Evolutionary conservation across 306 rosid species (phyloP), one percentile per base, ranked within the genome.

Genomic region (Corylus americana): DNA sequence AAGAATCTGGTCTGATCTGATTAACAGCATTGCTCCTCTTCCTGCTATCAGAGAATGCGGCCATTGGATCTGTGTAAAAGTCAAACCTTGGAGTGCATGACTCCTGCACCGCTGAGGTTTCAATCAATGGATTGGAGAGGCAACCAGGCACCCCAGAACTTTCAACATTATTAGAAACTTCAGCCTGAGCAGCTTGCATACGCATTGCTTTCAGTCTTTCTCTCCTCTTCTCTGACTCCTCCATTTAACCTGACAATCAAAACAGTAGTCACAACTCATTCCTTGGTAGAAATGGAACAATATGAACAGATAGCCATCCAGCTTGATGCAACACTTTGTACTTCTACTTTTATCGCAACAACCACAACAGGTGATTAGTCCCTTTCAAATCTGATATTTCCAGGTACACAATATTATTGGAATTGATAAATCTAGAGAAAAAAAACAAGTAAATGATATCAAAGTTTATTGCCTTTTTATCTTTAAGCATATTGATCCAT

Each of bases 51-150:
- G 92, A 86, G 87, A 92, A 95, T 54, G 98, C 97, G 39, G 92
- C 61, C 99, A 92, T 90, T 10, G 98, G 98, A 74, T 95, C 95
- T 2, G 99, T 92, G 82, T 95, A 95, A 70, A 74, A 92, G 77
- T 89, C 97, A 85, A 95, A 95, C 85, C 98, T 86, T 13, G 90
- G 88, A 63, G 93, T 72, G 76, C 77, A n/a, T 22, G 88, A 75
- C 70, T 58, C 88, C 78, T 31, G 72, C 54, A 51, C 59, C 12
- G 37, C 73, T 79, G 88, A 74, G 76, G 79, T 64, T 73, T 95
- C 97, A 39, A 80, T 61, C 78, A 95, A 63, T 11, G 98, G 98
- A 84, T 95, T 95, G 1, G 91, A 88, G 74, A 94, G 98, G 85
- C 71, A 22, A 82, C 79, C 73, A 2, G 91, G 86, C 25, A 70